A percentile compares a stretch with the other conserved stretches of the same genome.
These are phyloP conservation scores for Penicillium sp. DNA, from an alignment of 2,329 filamentous ascomycete genomes.

Conservation along the genomic window DNA sequence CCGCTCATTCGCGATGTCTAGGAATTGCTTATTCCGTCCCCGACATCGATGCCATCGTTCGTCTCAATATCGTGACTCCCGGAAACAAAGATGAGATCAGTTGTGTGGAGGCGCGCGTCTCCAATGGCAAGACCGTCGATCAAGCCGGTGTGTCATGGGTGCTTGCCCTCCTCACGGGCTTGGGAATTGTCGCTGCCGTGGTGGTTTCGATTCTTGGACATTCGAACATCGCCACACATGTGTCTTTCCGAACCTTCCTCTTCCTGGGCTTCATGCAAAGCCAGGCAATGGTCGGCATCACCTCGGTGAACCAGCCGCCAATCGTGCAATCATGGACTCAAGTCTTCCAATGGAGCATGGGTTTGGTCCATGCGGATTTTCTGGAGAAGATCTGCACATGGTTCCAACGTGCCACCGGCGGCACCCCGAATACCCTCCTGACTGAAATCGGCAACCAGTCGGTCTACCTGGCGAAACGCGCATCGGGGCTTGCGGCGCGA, in stretches of 20 bases:
- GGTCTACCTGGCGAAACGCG: slow-evolving; percentile 71
- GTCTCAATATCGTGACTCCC: slow-evolving; percentile 12
- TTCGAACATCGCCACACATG: slow-evolving; percentile 88
- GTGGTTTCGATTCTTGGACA: slow-evolving; percentile 86
- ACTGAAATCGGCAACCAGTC: slow-evolving; percentile 65
- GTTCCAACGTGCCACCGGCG: slow-evolving; percentile 92
- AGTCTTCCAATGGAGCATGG: slow-evolving; percentile 97
- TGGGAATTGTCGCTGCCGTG: slow-evolving; percentile 78
- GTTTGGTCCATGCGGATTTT: slow-evolving; percentile 79
- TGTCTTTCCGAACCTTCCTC: slow-evolving; percentile 86
- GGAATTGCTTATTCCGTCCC: slow-evolving; percentile 63
- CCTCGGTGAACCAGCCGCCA: slow-evolving; percentile 73
- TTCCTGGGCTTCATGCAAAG: slow-evolving; percentile 92
- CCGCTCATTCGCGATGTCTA: slow-evolving; percentile 28
- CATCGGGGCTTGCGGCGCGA: slow-evolving; percentile 32
- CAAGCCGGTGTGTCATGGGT: slow-evolving; percentile 84
- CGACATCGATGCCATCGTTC: slow-evolving; percentile 39
- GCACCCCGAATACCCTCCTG: slow-evolving; percentile 72
- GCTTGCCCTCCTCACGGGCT: slow-evolving; percentile 78
- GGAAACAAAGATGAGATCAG: slow-evolving; percentile 5
- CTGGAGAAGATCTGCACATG: slow-evolving; percentile 86
- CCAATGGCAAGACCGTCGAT: slow-evolving; percentile 58
- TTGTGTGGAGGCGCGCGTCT: slow-evolving; percentile 38
- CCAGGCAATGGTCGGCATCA: slow-evolving; percentile 85
- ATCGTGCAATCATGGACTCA: slow-evolving; percentile 92